Evolutionary conservation across 768 basidiomycete species (phyloP), one percentile per base, ranked within the genome.

Genomic region (Dacryopinax primogenitus): DNA sequence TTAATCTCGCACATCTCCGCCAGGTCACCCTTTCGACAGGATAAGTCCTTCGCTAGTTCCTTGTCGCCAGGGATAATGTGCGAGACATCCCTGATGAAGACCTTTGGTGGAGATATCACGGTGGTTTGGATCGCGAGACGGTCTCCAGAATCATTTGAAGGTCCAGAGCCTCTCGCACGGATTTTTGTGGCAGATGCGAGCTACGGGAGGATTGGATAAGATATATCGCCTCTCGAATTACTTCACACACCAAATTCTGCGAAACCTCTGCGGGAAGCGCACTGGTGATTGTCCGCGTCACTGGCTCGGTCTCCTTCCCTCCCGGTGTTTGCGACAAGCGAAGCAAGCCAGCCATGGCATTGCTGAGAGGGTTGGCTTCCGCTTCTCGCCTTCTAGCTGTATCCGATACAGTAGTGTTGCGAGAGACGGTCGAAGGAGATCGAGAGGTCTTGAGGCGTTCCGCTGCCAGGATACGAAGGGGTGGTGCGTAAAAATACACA

Each of bases 401-500:
- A 62, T 34, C 15, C 44, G 61, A 18, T 47, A 33, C 32, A n/a
- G 63, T 65, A 51, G 41, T 68, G 37, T 62, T 58, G 44, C 61
- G 65, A 30, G 66, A 66, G 21, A 33, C 63, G 47, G 62, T 67
- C n/a, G 65, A 67, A 23, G 63, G 66, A n/a, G 64, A 63, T 16
- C 64, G 68, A 26, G 68, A 67, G 35, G 65, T 62, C 33, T 37
- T 64, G 32, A 36, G n/a, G 11, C 51, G 37, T 23, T 2, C 63
- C 47, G 23, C 32, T 45, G 82, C 82, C 9, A 88, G 83, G 65
- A 87, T 82, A 16, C 87, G 82, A 21, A 85, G 86, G 28, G 30
- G 33, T 2, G 62, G 58, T n/a, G 44, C 82, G 77, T 89, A 93
- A 76, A 95, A 93, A 72, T 86, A 90, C 0, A 94, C 83, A 0